phyloP scores from a whole-genome alignment of 108 stramenopile species.

The Nitzschia sp. region DNA sequence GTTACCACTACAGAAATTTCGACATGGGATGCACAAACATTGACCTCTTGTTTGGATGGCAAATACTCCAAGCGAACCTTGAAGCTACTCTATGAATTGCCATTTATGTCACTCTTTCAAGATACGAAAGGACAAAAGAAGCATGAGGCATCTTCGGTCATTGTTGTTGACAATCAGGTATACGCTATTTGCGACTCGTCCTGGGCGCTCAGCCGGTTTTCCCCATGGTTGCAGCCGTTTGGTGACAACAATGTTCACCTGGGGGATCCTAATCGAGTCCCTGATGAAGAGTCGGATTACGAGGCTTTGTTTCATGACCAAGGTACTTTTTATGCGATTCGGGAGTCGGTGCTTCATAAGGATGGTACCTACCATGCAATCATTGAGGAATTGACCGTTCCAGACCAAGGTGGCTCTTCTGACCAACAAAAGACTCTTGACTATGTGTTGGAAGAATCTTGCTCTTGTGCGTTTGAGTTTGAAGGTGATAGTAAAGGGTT shows the following conservation, averaged over 20 bases:
- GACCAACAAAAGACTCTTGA: background rate
- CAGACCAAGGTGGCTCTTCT: too few relatives aligned
- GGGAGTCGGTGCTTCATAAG: conserved; percentile 53
- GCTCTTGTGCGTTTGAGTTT: conserved; percentile 54
- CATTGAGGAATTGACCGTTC: conserved; percentile 24
- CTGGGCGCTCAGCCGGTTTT: conserved; percentile 57
- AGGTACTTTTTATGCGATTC: conserved; percentile 60
- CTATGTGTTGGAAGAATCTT: conserved; percentile 26
- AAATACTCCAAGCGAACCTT: conserved; percentile 48
- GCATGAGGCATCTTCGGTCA: conserved; percentile 35
- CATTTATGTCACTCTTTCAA: conserved; percentile 47
- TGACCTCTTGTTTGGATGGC: conserved; percentile 25
- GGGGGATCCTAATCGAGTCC: conserved; percentile 49
- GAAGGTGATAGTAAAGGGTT: conserved; percentile 71
- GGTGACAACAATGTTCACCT: conserved; percentile 48
- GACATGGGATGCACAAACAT: too few relatives aligned
- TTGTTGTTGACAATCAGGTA: conserved; percentile 13
- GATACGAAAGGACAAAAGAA: conserved; percentile 57
- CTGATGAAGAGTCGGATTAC: conserved; percentile 56
- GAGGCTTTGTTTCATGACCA: conserved; percentile 59
- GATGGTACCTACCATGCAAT: conserved; percentile 27
- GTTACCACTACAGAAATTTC: background rate
- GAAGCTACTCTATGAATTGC: conserved; percentile 54
- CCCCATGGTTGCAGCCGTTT: conserved; percentile 36
- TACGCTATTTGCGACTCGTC: conserved; percentile 51